Conservation (phyloP, 2,329 filamentous ascomycete species). For the Onygena corvina region DNA sequence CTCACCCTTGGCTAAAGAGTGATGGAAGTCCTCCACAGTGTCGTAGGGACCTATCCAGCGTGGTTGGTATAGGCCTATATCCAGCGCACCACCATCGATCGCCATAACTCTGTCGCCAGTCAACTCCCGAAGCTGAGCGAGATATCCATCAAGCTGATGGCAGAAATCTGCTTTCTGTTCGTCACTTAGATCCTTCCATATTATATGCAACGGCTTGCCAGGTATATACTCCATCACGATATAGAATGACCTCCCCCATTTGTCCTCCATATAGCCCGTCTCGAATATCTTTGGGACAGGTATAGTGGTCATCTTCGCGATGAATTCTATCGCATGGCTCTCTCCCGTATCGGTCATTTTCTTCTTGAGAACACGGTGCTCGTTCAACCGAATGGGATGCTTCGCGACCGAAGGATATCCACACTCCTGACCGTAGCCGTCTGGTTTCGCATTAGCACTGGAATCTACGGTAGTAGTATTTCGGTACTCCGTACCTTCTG, state of each 20-base stretch:
- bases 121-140: conserved; percentile 10
- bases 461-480: too few relatives aligned
- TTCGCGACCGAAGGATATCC: too few relatives aligned
- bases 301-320: conserved; percentile 3
- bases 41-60: conserved; percentile 8
- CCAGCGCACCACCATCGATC: neutral
- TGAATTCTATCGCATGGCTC: conserved; percentile 4
- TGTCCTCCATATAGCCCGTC: neutral
- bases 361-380: conserved; percentile 5
- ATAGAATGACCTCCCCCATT: too few relatives aligned
- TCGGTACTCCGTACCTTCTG: too few relatives aligned
- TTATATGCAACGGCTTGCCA: conserved; percentile 9
- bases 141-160: conserved; percentile 9
- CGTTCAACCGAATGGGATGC: conserved; percentile 2
- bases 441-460: too few relatives aligned
- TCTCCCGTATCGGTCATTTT: neutral
- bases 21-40: conserved; percentile 11
- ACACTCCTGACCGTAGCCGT: too few relatives aligned
- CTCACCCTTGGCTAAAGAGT: neutral
- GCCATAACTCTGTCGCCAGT: conserved; percentile 7
- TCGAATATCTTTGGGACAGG: conserved; percentile 9
- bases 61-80: neutral
- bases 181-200: conserved; percentile 8
- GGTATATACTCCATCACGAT: conserved; percentile 2
- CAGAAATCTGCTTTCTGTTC: conserved; percentile 8